Conservation (phyloP, 2,329 filamentous ascomycete species). For the Chaetomium olivaceum region DNA sequence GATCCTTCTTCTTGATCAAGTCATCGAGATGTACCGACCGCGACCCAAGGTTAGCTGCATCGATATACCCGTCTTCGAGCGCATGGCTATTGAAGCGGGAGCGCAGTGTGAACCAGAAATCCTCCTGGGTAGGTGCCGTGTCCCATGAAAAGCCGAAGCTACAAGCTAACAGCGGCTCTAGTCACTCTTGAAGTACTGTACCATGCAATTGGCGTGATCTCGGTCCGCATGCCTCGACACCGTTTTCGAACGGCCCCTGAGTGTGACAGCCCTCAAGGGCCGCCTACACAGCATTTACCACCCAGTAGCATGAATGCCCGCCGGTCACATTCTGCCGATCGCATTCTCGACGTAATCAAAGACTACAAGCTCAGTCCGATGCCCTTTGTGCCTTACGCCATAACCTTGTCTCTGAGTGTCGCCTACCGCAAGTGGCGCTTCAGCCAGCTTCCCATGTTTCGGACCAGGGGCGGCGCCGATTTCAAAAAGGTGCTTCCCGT, state of each 20-base stretch:
- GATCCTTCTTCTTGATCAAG: conserved; percentile 56
- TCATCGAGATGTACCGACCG: conserved; percentile 62
- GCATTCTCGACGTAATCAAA: conserved; percentile 56
- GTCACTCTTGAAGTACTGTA: conserved; percentile 65
- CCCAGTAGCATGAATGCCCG: conserved; percentile 55
- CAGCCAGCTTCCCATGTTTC: conserved; percentile 59
- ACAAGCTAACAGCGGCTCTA: conserved; percentile 31
- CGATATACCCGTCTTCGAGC: conserved; percentile 58
- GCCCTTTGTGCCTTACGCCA: conserved; percentile 62
- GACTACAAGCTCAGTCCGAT: conserved; percentile 55
- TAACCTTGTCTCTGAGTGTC: conserved; percentile 62
- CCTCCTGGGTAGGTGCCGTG: conserved; percentile 47
- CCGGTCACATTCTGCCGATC: conserved; percentile 58
- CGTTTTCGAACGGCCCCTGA: conserved; percentile 33
- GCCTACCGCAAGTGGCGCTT: conserved; percentile 66
- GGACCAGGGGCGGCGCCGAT: conserved; percentile 53
- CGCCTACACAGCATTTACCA: conserved; percentile 45
- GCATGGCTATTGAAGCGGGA: conserved; percentile 56
- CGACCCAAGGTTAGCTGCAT: conserved; percentile 50
- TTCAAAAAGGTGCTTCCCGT: conserved; percentile 58
- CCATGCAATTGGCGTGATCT: conserved; percentile 63
- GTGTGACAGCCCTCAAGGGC: conserved; percentile 41
- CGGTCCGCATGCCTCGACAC: conserved; percentile 52
- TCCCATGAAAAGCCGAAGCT: not conserved
- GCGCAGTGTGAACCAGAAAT: conserved; percentile 52